phyloP scores from a whole-genome alignment of 495 filamentous ascomycete genomes.

The Penicillium herquei region DNA sequence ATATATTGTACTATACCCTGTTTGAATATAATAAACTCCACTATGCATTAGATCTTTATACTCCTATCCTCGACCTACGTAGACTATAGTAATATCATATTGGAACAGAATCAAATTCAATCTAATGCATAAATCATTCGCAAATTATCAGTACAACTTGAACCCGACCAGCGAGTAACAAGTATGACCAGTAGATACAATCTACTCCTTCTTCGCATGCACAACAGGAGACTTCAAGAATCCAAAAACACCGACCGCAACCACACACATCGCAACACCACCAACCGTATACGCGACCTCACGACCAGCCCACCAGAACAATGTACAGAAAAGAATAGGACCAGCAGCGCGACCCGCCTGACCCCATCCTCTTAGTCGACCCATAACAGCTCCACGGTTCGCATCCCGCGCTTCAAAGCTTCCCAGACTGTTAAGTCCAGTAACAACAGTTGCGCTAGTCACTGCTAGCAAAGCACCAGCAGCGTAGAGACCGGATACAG shows the following conservation, averaged over 20 bases:
- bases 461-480: conserved; percentile 81
- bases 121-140: not conserved
- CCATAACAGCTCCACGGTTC: conserved; percentile 83
- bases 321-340: conserved; percentile 85
- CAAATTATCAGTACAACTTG: not conserved
- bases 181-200: not conserved
- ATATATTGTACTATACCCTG: conserved; percentile 3
- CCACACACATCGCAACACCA: conserved; percentile 72
- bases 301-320: conserved; percentile 98
- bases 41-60: not conserved
- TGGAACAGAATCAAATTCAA: not conserved
- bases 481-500: conserved; percentile 67
- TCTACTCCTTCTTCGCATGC: not conserved
- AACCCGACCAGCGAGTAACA: not conserved
- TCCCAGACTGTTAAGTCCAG: conserved; percentile 84
- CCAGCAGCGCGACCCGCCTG: conserved; percentile 86
- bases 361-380: conserved; percentile 79
- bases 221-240: conserved; percentile 52
- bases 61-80: not conserved
- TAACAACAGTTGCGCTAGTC: conserved; percentile 91
- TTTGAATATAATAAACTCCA: conserved; percentile 1
- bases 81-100: not conserved
- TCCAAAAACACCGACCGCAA: conserved; percentile 68
- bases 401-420: conserved; percentile 80
- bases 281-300: conserved; percentile 81